phyloP scores from a whole-genome alignment of 345 rosid genomes.

The Hibiscus mutabilis region DNA sequence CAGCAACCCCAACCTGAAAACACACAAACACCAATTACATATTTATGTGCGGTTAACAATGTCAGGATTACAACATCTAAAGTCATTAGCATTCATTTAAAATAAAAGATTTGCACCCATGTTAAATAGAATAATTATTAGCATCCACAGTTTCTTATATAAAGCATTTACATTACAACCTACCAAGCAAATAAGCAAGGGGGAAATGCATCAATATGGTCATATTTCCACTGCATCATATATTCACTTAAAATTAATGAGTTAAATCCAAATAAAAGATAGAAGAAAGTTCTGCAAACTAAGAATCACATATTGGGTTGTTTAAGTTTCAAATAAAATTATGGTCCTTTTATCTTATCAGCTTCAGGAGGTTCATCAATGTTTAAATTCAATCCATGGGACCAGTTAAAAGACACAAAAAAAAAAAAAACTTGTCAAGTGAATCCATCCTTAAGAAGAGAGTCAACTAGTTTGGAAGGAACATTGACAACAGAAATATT shows the following conservation, averaged over 20 bases:
- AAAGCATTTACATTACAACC: neutral
- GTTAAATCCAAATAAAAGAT: neutral
- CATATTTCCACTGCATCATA: conserved; percentile 77
- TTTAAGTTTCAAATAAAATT: neutral
- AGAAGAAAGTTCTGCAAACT: neutral
- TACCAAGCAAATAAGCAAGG: neutral
- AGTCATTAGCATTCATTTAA: neutral
- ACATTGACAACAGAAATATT: neutral
- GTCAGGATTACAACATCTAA: neutral
- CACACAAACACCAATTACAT: conserved; percentile 7
- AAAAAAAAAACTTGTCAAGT: neutral
- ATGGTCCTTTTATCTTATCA: neutral
- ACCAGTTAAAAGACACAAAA: neutral
- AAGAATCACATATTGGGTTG: neutral
- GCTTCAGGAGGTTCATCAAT: neutral
- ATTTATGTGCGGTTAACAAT: conserved; percentile 21
- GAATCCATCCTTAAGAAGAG: neutral
- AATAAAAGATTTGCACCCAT: neutral
- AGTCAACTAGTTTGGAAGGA: neutral
- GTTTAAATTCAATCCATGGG: neutral
- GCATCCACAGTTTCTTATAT: neutral
- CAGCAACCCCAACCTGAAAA: conserved; percentile 91
- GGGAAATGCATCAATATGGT: neutral
- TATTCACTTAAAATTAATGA: neutral
- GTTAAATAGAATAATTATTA: neutral